Evolutionary conservation across 805 yeast species (phyloP).

Genomic region (Lachancea sp.): DNA sequence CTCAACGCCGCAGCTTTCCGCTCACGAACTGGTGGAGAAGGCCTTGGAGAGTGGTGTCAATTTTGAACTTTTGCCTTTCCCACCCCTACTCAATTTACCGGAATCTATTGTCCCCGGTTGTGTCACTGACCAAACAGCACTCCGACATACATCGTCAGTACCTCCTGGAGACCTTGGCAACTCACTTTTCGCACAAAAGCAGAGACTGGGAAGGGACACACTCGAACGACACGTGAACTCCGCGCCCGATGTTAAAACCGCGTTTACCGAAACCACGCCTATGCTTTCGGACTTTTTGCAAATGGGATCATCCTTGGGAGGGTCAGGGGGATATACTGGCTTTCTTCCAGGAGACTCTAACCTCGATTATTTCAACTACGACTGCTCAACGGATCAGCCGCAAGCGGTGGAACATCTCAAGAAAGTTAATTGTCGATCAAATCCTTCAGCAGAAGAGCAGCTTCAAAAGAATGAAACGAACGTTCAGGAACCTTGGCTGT

Average conservation of each 20-base stretch:
- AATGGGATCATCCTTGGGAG: constrained; percentile 37
- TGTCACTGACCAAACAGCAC: not conserved
- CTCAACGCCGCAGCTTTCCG: constrained; percentile 70
- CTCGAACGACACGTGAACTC: not conserved
- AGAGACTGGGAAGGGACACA: not conserved
- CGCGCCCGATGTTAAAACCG: constrained; percentile 11
- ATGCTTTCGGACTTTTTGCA: constrained; percentile 36
- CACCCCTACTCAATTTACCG: constrained; percentile 19
- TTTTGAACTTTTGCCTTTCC: constrained; percentile 20
- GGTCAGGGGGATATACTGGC: constrained; percentile 33
- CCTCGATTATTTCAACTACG: constrained; percentile 31
- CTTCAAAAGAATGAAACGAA: not conserved
- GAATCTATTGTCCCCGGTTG: constrained; percentile 1
- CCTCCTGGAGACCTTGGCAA: not conserved
- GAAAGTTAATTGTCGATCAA: not conserved
- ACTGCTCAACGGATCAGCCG: constrained; percentile 1
- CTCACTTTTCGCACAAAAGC: not conserved
- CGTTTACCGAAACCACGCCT: constrained; percentile 31
- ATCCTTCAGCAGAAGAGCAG: not conserved
- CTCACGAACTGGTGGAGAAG: constrained; percentile 38
- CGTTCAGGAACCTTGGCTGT: constrained; percentile 45
- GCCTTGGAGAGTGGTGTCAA: constrained; percentile 26
- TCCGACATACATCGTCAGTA: not conserved
- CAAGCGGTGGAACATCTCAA: not conserved
- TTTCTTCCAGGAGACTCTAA: constrained; percentile 23